A percentile compares a stretch with the other conserved stretches of the same genome.
Conservation (phyloP, 2,329 filamentous ascomycete species). For the Calycina herbarum region DNA sequence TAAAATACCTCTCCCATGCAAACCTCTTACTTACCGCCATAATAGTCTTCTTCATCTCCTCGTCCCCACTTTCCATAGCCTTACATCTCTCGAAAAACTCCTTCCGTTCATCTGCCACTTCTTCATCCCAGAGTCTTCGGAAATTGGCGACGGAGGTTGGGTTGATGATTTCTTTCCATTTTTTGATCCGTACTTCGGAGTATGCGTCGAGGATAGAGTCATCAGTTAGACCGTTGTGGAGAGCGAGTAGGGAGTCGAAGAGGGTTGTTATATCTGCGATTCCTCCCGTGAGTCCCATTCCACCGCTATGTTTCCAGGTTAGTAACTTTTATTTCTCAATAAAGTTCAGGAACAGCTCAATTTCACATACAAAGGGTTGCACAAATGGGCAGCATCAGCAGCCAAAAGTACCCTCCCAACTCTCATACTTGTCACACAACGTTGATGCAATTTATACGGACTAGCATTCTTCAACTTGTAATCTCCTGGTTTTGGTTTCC, state of each 20-base stretch:
- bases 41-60: neutral
- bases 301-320: slow-evolving; percentile 28
- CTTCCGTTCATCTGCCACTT: slow-evolving; percentile 39
- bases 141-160: slow-evolving; percentile 45
- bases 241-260: slow-evolving; percentile 54
- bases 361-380: slow-evolving; percentile 43
- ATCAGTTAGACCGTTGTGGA: slow-evolving; percentile 39
- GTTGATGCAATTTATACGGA: slow-evolving; percentile 51
- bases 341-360: no score
- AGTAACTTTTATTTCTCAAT: neutral
- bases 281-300: slow-evolving; percentile 62
- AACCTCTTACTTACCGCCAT: slow-evolving; percentile 4
- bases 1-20: no score
- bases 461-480: slow-evolving; percentile 56
- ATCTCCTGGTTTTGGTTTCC: slow-evolving; percentile 56
- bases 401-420: slow-evolving; percentile 48
- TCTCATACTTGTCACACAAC: slow-evolving; percentile 46
- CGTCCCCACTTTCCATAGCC: slow-evolving; percentile 32
- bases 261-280: slow-evolving; percentile 63
- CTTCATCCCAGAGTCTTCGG: slow-evolving; percentile 37
- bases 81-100: slow-evolving; percentile 40
- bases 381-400: slow-evolving; percentile 51
- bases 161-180: slow-evolving; percentile 43
- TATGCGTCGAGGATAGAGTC: slow-evolving; percentile 44
- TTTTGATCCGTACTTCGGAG: slow-evolving; percentile 40